Percentiles rank a stretch among this genome's conserved stretches.
Conservation (phyloP, 140 eudicot genomes). For the Flaveria floridana region DNA sequence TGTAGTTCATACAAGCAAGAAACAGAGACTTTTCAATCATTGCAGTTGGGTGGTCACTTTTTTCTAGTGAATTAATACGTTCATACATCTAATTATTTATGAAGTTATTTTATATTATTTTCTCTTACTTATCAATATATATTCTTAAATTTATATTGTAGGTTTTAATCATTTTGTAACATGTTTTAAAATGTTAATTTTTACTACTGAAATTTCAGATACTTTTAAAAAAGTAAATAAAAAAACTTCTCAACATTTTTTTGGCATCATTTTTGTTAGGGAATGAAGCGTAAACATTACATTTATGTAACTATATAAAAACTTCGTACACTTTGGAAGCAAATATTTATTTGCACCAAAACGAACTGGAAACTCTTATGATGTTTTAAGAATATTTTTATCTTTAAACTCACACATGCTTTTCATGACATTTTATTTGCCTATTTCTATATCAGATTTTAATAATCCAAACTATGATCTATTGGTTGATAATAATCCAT, state of each 20-base stretch:
- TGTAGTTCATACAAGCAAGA: background rate
- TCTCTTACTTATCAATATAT: too few species aligned
- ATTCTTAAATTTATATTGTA: too few species aligned
- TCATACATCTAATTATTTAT: background rate
- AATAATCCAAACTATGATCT: too few species aligned
- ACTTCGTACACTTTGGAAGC: too few species aligned
- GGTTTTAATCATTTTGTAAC: too few species aligned
- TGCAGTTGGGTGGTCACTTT: background rate
- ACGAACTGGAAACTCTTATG: background rate
- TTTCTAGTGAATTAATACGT: background rate
- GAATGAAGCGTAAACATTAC: background rate
- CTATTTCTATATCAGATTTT: background rate
- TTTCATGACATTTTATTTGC: background rate
- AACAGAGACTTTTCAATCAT: background rate
- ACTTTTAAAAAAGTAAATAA: too few species aligned
- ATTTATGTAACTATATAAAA: too few species aligned
- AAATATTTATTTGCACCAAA: too few species aligned
- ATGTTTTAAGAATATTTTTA: background rate
- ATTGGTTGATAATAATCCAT: too few species aligned
- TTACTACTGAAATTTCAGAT: background rate
- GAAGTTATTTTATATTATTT: background rate
- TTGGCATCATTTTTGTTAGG: background rate
- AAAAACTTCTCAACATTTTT: background rate
- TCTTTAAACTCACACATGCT: background rate
- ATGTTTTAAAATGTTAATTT: background rate